Base-by-base conservation (phyloP, 2,329 filamentous ascomycete species). In the Colletotrichum sp. region DNA sequence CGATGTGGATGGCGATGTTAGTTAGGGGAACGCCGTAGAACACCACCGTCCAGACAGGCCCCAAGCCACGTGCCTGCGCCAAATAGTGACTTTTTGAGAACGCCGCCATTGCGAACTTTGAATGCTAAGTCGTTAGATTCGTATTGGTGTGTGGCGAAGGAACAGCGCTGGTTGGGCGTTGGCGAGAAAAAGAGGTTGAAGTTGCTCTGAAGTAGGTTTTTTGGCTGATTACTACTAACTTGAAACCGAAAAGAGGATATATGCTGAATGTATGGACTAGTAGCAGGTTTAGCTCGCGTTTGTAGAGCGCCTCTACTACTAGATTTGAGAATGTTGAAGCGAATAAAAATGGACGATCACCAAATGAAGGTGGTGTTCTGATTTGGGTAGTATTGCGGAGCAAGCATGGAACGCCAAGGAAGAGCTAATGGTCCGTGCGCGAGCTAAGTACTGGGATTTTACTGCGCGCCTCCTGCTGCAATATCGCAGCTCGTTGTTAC, bases 1-100 rank as follows among this genome's bases (percentile, higher is more conserved):
- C 73, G 28, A 75, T 43, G 34, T 75, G 73, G 56, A 75, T 55
- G 21, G 48, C 69, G 21, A 73, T 16, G 26, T 75, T 75, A 34
- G 58, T 32, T 21, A 69, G 26, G 14, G 73, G 69, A 26, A 75
- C 63, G 14, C 73, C 69, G 24, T 75, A 75, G 26, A 38, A 58
- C n/a, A 75, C 58, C 34, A 28, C 58, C 12, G 63, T 64, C 73
- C 69, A 75, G 6, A 30, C 38, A 43, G 24, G 32, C 14, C 69
- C 71, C 7, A 74, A 12, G 14, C 18, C 21, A 5, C 18, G 61
- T 30, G 71, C 13, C 2, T 55, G 48, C 26, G 36, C 13, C 9
- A 59, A 30, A 9, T 66, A 67, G 8, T 69, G 36, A 26, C 65
- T 16, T 21, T 24, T 65, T 3, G 68, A 72, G 4, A 71, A 62